A percentile compares a stretch with the other conserved stretches of the same genome.
Evolutionary conservation across 495 filamentous ascomycete genomes (phyloP).

Genomic region (Penicillium paxilli): DNA sequence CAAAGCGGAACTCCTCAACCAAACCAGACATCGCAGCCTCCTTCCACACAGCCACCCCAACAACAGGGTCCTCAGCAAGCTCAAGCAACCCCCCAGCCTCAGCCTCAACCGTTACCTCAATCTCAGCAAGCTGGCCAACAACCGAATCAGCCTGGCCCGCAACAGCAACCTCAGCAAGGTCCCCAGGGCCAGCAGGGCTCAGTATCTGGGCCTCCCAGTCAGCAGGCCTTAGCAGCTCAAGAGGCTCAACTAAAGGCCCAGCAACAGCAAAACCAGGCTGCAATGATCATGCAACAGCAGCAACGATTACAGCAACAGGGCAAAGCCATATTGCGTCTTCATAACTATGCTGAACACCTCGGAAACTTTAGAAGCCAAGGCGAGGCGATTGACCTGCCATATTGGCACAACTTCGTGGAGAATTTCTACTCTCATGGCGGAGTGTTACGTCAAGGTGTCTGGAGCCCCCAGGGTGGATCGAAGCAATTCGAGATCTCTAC

Average conservation of each 20-base stretch:
- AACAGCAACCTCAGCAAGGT: conserved; percentile 42
- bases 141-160: conserved; percentile 35
- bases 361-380: conserved; percentile 46
- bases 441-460: conserved; percentile 66
- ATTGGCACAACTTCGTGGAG: conserved; percentile 76
- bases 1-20: conserved; percentile 52
- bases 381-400: conserved; percentile 59
- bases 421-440: conserved; percentile 73
- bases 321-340: conserved; percentile 59
- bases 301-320: conserved; percentile 47
- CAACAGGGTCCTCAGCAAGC: conserved; percentile 45
- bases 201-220: conserved; percentile 41
- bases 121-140: conserved; percentile 42
- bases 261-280: conserved; percentile 43
- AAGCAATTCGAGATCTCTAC: conserved; percentile 81
- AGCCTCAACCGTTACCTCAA: conserved; percentile 48
- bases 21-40: conserved; percentile 44
- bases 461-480: conserved; percentile 42
- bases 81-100: conserved; percentile 47
- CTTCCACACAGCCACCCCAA: conserved; percentile 39
- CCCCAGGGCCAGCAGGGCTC: conserved; percentile 41
- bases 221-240: conserved; percentile 39
- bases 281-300: conserved; percentile 52
- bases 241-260: conserved; percentile 47
- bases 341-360: conserved; percentile 62